These are phyloP conservation scores for Leishmania tropica DNA, from an alignment of 208 protist genomes.

Conservation along the genomic window DNA sequence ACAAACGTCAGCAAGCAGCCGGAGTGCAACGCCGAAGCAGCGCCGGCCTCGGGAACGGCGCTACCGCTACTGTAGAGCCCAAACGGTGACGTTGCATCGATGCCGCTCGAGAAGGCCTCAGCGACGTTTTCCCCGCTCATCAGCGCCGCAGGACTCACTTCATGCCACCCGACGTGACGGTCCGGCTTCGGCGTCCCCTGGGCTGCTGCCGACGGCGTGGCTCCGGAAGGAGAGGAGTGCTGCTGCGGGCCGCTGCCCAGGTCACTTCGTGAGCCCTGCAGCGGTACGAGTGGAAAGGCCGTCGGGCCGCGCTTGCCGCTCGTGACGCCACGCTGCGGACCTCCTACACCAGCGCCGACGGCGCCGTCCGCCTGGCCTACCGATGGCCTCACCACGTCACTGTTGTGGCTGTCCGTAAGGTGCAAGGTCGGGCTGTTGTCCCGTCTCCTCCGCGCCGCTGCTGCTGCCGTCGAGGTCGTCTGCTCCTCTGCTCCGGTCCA, in stretches of 20 bases:
- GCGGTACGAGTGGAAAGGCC: background rate
- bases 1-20: conserved; percentile 31
- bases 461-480: background rate
- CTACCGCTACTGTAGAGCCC: background rate
- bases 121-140: background rate
- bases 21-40: conserved; percentile 5
- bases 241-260: background rate
- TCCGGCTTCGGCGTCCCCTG: background rate
- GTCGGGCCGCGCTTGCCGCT: background rate
- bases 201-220: background rate
- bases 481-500: conserved; percentile 4
- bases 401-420: background rate
- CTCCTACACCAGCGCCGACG: background rate
- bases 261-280: background rate
- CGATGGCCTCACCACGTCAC: background rate
- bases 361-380: background rate
- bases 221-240: background rate
- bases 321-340: background rate
- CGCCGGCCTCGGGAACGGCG: background rate
- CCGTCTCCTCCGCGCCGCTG: conserved; percentile 1
- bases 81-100: background rate
- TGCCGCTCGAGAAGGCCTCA: background rate
- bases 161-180: conserved; percentile 33
- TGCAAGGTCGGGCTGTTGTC: background rate
- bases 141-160: background rate